A percentile compares a stretch with the other conserved stretches of the same genome.
Evolutionary conservation across 140 eudicot species (phyloP).

Genomic region (Flaveria floridana): DNA sequence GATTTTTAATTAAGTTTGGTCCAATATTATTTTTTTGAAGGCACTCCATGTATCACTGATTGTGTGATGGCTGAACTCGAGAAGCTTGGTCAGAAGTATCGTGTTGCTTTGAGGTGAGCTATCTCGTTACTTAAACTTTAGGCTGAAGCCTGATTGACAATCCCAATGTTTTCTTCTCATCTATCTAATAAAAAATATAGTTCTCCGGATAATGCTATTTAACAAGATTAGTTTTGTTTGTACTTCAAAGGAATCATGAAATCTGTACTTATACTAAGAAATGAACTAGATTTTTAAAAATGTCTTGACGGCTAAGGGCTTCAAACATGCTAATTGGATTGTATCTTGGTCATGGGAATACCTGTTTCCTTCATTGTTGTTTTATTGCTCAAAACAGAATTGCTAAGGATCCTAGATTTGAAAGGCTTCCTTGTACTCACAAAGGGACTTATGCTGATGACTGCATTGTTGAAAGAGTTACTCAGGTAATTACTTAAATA

Average conservation of each 20-base stretch:
- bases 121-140: conserved; percentile 11
- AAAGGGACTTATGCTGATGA: conserved; percentile 99
- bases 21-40: conserved; percentile 33
- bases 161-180: neutral
- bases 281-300: neutral
- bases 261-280: neutral
- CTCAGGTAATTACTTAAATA: conserved; percentile 56
- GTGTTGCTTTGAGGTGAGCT: conserved; percentile 78
- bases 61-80: conserved; percentile 98
- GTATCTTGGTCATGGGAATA: neutral
- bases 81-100: conserved; percentile 82
- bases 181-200: neutral
- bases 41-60: conserved; percentile 99
- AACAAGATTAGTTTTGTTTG: neutral
- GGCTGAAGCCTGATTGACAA: neutral
- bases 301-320: neutral
- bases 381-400: conserved; percentile 51
- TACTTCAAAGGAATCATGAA: conserved; percentile 1
- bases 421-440: conserved; percentile 94
- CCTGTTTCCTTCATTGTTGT: neutral
- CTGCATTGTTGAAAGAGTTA: conserved; percentile 90
- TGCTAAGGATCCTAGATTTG: conserved; percentile 98
- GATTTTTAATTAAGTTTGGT: neutral
- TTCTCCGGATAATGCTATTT: no score
- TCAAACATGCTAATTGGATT: neutral